Percentiles rank a stretch among this genome's conserved stretches.
phyloP scores from a whole-genome alignment of 2,329 filamentous ascomycete genomes.

The Metarhizium sp. region DNA sequence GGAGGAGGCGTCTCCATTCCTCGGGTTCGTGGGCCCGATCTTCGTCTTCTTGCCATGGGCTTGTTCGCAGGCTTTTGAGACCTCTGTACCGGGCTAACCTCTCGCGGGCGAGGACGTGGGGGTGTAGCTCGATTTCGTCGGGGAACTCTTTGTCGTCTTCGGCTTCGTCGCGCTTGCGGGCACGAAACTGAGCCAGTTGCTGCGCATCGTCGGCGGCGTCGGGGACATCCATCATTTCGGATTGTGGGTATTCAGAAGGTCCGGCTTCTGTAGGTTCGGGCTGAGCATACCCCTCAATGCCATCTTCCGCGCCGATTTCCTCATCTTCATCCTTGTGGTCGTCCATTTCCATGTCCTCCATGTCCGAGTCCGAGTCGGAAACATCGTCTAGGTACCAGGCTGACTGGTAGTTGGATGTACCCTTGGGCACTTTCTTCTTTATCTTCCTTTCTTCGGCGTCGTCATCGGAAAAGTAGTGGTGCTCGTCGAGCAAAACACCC shows the following conservation, averaged over 20 bases:
- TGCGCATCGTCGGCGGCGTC: conserved; percentile 73
- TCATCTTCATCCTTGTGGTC: conserved; percentile 51
- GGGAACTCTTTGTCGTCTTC: conserved; percentile 93
- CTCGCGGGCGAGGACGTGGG: conserved; percentile 77
- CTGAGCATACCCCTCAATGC: conserved; percentile 59
- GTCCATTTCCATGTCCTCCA: conserved; percentile 55
- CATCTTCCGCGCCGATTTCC: conserved; percentile 68
- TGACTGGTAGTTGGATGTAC: conserved; percentile 88
- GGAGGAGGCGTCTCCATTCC: conserved; percentile 78
- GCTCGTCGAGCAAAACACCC: conserved; percentile 88
- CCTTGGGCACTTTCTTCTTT: conserved; percentile 73
- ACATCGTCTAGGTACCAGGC: conserved; percentile 84
- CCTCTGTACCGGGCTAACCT: conserved; percentile 80
- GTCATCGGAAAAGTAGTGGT: conserved; percentile 95
- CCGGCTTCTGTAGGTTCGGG: conserved; percentile 66
- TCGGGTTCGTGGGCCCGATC: conserved; percentile 81
- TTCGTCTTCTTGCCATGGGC: conserved; percentile 80
- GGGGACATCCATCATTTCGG: conserved; percentile 80
- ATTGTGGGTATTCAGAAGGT: conserved; percentile 85
- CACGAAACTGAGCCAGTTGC: conserved; percentile 73
- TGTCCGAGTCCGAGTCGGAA: conserved; percentile 77
- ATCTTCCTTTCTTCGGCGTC: conserved; percentile 41
- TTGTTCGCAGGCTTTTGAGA: conserved; percentile 82
- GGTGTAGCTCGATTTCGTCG: conserved; percentile 91
- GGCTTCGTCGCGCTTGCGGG: conserved; percentile 67